Evolutionary conservation across 164 flowering plant species (phyloP).

Genomic region (Macadamia integrifolia): DNA sequence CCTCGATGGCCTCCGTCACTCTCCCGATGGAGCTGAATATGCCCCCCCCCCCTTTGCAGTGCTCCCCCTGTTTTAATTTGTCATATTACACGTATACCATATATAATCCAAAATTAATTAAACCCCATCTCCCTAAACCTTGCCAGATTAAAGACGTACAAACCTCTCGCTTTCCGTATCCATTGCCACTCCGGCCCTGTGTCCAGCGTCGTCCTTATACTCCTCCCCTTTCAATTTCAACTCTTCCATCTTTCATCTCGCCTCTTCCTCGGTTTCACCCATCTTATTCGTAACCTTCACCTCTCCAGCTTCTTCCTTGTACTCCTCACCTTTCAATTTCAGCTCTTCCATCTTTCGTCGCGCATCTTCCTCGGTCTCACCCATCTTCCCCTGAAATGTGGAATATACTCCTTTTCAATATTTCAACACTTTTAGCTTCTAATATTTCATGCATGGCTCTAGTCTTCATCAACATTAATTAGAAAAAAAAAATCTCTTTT

Average conservation of each 20-base stretch:
- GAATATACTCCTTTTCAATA: neutral
- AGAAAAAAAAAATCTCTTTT: neutral
- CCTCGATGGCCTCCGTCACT: slow-evolving; percentile 32
- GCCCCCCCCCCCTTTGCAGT: slow-evolving; percentile 11
- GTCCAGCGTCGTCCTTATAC: slow-evolving; percentile 1
- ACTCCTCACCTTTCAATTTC: slow-evolving; percentile 28
- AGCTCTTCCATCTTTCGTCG: slow-evolving; percentile 48
- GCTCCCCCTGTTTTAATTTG: slow-evolving; percentile 12
- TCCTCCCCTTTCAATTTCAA: slow-evolving; percentile 31
- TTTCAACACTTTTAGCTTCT: neutral
- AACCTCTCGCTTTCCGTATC: neutral
- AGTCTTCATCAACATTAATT: neutral
- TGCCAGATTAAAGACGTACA: neutral
- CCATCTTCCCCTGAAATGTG: slow-evolving; percentile 37
- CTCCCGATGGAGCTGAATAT: slow-evolving; percentile 25
- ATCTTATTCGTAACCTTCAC: slow-evolving; percentile 12
- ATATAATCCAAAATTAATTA: neutral
- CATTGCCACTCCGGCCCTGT: slow-evolving; percentile 2
- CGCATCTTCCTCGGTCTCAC: slow-evolving; percentile 38
- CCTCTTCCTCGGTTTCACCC: slow-evolving; percentile 11
- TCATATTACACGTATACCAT: too few relatives aligned
- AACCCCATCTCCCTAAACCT: neutral
- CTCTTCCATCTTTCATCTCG: slow-evolving; percentile 49
- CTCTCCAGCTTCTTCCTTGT: slow-evolving; percentile 2
- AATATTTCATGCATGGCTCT: neutral